These are phyloP conservation scores for Chlamydomonas schloesseri DNA, from an alignment of 139 green algal species.

Conservation along the genomic window DNA sequence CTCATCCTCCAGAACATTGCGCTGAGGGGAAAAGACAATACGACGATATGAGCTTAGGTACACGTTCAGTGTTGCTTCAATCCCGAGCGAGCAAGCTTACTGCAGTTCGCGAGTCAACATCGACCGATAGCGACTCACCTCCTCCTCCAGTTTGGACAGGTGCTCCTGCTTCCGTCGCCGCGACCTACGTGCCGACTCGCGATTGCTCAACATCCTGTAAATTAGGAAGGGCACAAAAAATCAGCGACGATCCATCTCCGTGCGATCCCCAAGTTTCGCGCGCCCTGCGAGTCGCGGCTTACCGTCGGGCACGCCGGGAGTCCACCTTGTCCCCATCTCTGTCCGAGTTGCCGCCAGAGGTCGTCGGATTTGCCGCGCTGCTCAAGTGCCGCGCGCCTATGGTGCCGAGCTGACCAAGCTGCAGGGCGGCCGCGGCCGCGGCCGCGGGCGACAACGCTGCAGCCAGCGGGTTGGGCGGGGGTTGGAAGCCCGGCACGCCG, in stretches of 20 bases:
- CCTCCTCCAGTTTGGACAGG: conserved; percentile 76
- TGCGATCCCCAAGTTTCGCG: not conserved
- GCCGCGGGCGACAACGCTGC: conserved; percentile 24
- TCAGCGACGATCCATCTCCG: not conserved
- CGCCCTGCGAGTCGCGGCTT: not conserved
- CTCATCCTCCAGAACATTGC: conserved; percentile 31
- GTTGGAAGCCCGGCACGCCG: not conserved
- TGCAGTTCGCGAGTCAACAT: no score
- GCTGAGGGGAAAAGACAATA: conserved; percentile 21
- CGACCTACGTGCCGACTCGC: conserved; percentile 88
- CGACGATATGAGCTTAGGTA: no score
- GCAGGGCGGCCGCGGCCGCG: conserved; percentile 48
- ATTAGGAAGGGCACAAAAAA: no score
- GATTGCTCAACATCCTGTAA: conserved; percentile 92
- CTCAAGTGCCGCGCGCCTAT: not conserved
- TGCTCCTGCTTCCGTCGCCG: conserved; percentile 91
- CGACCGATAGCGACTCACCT: conserved; percentile 51
- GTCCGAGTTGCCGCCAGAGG: conserved; percentile 23
- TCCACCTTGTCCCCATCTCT: conserved; percentile 40
- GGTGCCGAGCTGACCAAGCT: conserved; percentile 44
- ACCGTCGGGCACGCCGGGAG: conserved; percentile 37
- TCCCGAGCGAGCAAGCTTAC: no score
- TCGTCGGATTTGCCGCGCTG: not conserved
- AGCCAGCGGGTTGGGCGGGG: conserved; percentile 3
- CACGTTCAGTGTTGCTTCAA: no score